Evolutionary conservation across 1,284 basidiomycete genomes (phyloP).

Genomic region (Leccinum huronense): DNA sequence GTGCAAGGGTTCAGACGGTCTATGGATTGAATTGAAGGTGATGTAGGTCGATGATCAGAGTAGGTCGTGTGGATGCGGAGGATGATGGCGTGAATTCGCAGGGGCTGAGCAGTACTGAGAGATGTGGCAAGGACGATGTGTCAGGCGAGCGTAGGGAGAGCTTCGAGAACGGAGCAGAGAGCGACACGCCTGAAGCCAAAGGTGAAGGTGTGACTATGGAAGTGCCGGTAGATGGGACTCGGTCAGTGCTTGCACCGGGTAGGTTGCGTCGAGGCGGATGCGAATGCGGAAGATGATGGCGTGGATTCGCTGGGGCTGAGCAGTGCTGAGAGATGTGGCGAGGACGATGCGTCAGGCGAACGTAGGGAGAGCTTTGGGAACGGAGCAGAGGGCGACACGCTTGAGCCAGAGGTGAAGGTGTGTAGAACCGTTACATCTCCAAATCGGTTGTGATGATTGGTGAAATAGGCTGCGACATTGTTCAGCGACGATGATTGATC

Average conservation of each 20-base stretch:
- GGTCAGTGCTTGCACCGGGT: too few species aligned
- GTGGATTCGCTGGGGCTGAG: conserved; percentile 11
- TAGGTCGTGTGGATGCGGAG: background rate
- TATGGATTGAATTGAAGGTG: too few species aligned
- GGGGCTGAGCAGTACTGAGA: conserved; percentile 11
- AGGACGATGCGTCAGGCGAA: conserved; percentile 30
- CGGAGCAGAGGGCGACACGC: conserved; percentile 37
- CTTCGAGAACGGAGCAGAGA: conserved; percentile 37
- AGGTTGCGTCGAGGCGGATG: background rate
- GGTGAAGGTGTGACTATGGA: too few species aligned
- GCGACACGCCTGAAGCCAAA: too few species aligned
- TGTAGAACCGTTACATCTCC: too few species aligned
- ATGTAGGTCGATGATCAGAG: too few species aligned
- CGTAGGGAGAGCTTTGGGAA: conserved; percentile 41
- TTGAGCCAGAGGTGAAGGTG: conserved; percentile 10
- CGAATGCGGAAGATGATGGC: background rate
- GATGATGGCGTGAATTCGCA: conserved; percentile 8
- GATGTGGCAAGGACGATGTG: conserved; percentile 12
- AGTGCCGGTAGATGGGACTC: too few species aligned
- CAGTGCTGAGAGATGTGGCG: conserved; percentile 12
- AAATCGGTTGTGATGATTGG: too few species aligned
- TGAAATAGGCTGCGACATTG: too few species aligned
- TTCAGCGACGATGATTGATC: too few species aligned
- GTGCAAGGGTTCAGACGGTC: too few species aligned
- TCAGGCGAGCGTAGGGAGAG: conserved; percentile 39